Percentiles rank a stretch among this genome's conserved stretches.
phyloP scores from a whole-genome alignment of 148 eudicot genomes.

The Arbutus unedo region DNA sequence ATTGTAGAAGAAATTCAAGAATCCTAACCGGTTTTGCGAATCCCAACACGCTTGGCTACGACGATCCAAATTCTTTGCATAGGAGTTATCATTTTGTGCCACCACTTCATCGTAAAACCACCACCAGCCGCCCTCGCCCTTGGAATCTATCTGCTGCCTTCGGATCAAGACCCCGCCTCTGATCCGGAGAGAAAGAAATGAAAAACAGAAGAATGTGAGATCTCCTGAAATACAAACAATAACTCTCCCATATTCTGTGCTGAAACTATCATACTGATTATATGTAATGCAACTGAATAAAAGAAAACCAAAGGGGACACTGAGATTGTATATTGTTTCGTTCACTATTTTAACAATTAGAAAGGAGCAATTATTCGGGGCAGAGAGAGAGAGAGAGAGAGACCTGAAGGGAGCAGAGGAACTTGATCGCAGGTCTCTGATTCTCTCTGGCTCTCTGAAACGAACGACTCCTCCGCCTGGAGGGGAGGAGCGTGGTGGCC shows the following conservation, averaged over 20 bases:
- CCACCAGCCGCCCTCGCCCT: not conserved
- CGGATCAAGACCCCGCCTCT: conserved; percentile 7
- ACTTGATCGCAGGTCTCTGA: not conserved
- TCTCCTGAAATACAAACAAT: not conserved
- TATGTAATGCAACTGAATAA: not conserved
- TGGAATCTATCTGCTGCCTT: not conserved
- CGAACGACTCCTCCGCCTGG: not conserved
- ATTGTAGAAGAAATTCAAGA: not conserved
- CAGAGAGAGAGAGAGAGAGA: not conserved
- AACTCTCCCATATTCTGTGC: not conserved
- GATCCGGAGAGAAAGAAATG: not conserved
- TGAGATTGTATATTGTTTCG: not conserved
- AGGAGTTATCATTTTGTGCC: conserved; percentile 25
- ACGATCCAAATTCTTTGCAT: conserved; percentile 26
- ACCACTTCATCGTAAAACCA: conserved; percentile 26
- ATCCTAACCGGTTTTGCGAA: conserved; percentile 32
- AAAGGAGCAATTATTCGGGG: not conserved
- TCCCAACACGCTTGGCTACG: conserved; percentile 24
- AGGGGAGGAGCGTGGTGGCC: not conserved
- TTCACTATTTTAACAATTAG: not conserved
- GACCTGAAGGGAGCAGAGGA: not conserved
- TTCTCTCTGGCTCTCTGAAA: not conserved
- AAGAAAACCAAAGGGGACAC: not conserved
- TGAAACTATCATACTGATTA: not conserved
- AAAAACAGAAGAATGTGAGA: not conserved